Conservation (phyloP, 1,284 basidiomycete genomes). For the Rhodotorula sp. region DNA sequence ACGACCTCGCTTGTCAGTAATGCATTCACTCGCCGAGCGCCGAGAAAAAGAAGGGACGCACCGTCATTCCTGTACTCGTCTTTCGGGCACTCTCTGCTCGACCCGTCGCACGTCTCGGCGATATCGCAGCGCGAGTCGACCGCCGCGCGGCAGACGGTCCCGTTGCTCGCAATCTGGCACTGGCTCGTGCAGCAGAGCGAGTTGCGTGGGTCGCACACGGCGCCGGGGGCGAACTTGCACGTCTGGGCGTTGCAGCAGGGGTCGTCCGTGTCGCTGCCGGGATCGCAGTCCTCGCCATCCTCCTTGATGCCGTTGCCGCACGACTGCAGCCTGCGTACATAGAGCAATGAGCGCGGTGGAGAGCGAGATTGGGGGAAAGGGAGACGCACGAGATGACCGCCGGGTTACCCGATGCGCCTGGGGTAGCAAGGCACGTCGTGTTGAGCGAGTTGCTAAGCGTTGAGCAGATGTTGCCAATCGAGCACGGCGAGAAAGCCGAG, state of each 20-base stretch:
- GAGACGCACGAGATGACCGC: slow-evolving; percentile 38
- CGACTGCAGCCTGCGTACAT: slow-evolving; percentile 46
- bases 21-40: no score
- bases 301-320: slow-evolving; percentile 78
- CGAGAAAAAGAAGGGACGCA: slow-evolving; percentile 46
- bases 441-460: slow-evolving; percentile 50
- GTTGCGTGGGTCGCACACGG: slow-evolving; percentile 78
- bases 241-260: slow-evolving; percentile 75
- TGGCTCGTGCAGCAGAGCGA: slow-evolving; percentile 72
- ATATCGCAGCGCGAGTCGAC: slow-evolving; percentile 71
- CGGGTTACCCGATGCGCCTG: slow-evolving; percentile 31
- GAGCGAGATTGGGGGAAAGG: background rate
- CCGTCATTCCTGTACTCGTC: slow-evolving; percentile 72
- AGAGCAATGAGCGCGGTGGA: no score
- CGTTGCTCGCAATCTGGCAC: slow-evolving; percentile 68
- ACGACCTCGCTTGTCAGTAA: background rate
- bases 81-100: slow-evolving; percentile 68
- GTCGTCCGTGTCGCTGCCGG: slow-evolving; percentile 65
- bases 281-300: slow-evolving; percentile 81
- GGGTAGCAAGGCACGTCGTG: slow-evolving; percentile 44
- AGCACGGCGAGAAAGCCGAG: slow-evolving; percentile 73
- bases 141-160: slow-evolving; percentile 68
- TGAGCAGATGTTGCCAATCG: slow-evolving; percentile 80
- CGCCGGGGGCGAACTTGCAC: slow-evolving; percentile 72
- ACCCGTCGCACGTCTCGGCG: slow-evolving; percentile 78